Base-by-base conservation (phyloP, 345 rosid genomes). In the Moricandia moricandioides region DNA sequence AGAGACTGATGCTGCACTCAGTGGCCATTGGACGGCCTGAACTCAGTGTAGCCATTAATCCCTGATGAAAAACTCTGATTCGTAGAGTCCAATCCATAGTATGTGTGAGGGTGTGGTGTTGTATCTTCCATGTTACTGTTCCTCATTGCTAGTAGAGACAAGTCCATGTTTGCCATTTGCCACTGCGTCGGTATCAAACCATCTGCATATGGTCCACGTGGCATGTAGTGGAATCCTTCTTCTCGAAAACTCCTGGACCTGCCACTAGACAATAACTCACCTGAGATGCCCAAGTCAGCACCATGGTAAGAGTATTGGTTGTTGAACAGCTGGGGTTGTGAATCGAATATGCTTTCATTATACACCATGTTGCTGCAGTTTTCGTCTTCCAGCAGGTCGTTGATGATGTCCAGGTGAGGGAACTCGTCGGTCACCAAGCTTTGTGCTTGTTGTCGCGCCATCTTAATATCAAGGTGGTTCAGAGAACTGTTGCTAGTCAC, bases 321-420 rank as follows among this genome's bases (percentile, higher is more conserved):
- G 80, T 82, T 84, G 64, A 90, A 77, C 55, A 39, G 3, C 40
- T 76, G 92, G 2, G 88, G 72, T 27, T 62, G 84, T 81, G 34
- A 39, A 30, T 21, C 65, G 70, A 27, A 72, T 3, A 71, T 69
- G 80, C 76, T 63, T 24, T 71, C 79, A 33, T 88, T 65, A 49
- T 78, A 86, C 77, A 54, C 29, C 74, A 51, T 62, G 52, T 62
- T 78, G 74, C 84, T 70, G 58, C 82, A 86, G 33, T 86, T 84
- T 72, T 92, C 99, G 35, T 95, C 99, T 69, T 95, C 96, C n/a
- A 95, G 97, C 83, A 95, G 77, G 73, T 95, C 99, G 64, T 95
- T 95, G 82, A 95, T 95, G 79, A 95, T 95, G 76, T 95, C 99
- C 0, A 95, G 88, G 79, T 95, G 99, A 2, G 99, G 99, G 75